Evolutionary conservation across 1,284 basidiomycete species (phyloP), one percentile per base, ranked within the genome.

Genomic region (Tetrapyrgos nigripes): DNA sequence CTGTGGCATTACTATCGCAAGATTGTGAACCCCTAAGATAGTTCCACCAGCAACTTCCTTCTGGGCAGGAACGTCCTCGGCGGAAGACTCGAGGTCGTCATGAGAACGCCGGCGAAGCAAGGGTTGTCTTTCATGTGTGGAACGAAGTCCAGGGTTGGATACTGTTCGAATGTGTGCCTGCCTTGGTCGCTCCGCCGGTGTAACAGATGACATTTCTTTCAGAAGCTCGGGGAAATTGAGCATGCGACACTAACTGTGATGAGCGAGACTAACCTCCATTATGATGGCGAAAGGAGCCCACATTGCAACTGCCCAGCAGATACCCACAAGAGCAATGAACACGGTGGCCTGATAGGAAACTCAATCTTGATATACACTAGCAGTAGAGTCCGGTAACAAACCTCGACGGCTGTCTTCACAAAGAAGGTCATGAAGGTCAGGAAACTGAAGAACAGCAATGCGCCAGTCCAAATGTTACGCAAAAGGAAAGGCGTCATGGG

Each of bases 261-360:
- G 10, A 11, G 19, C 23, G 29, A 33, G 17, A 23, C 82, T 58
- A 62, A 86, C 93, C 85, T 95, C 94, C 94, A 96, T 96, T 72
- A 96, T 93, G 69, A 96, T 94, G 14, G 92, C 89, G 62, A 92
- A 92, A 3, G 91, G 89, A 55, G 93, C 93, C 95, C 95, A 97
- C 76, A 93, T 94, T 14, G 94, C 93, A 23, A 97, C 92, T 1
- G 94, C 93, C 96, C 96, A 98, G 70, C 91, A 94, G 40, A 97
- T 91, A 43, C 96, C 96, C 14, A 96, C 87, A 40, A 96, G 72
- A 53, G 88, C 88, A 54, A 98, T 92, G 66, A 92, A 86, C 24
- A 88, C 72, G 11, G 91, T 92, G 9, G 95, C 96, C 82, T 90
- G 63, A 46, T 49, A 57, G 23, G 47, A 9, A 27, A 26, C 3